Base-by-base conservation (phyloP, 2,329 filamentous ascomycete genomes). In the Amauroascus verrucosus region DNA sequence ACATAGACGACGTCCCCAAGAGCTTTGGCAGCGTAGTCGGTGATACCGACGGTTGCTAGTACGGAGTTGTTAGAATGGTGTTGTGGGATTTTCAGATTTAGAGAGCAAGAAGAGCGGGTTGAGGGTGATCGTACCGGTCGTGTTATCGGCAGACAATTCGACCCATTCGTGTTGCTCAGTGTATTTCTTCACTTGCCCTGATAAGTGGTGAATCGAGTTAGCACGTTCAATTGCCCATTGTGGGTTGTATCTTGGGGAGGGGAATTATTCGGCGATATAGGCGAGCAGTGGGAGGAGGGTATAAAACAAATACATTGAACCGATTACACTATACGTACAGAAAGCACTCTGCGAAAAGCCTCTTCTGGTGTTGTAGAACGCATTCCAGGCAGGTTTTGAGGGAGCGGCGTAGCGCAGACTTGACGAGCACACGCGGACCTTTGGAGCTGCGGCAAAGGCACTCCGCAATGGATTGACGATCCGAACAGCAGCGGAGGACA, bases 131-230 rank as follows among this genome's bases (percentile, higher is more conserved):
- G n/a, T 81, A 76, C 87, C 90, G 48, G 84, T 85, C 72, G 86
- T 91, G 69, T 85, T 83, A 72, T 94, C 86, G 49, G 81, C 82
- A 54, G 83, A 84, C 56, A 95, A 75, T 72, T 96, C 89, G 69
- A 98, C 83, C 93, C 93, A 98, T 77, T 98, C 93, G 77, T 98
- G 93, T 68, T 96, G 91, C 70, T 90, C 85, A 60, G 93, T 96
- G 78, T 95, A 98, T 70, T 84, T 87, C 75, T 93, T 91, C 51
- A 68, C 64, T 59, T 70, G 65, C 55, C 65, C 73, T 75, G 35
- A 24, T 48, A 24, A 30, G 24, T 2, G 41, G 7, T 18, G 13
- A 18, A 26, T 18, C 6, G 24, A 20, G 33, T 52, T 24, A 52
- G 50, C 53, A 35, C 57, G 30, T 14, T 6, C 16, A 6, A 8